Conservation (phyloP, 768 basidiomycete species). For the Coprinellus micaceus region DNA sequence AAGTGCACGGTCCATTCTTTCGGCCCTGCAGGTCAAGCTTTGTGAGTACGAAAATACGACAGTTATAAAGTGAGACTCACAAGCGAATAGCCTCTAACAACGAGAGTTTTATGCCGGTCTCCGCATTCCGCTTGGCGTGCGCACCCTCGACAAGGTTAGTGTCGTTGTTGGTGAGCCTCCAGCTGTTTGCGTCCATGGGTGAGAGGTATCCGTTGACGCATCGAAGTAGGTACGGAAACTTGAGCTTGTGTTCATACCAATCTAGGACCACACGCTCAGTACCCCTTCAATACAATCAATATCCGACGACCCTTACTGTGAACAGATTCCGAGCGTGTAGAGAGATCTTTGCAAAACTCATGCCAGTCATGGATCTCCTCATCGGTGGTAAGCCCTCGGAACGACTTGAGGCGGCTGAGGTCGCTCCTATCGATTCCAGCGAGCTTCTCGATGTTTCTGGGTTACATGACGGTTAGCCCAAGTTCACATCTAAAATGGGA, state of each 20-base stretch:
- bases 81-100: constrained; percentile 13
- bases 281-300: neutral
- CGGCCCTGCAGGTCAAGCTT: too few relatives aligned
- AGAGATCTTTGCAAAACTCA: constrained; percentile 2
- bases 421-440: constrained; percentile 5
- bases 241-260: neutral
- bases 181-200: constrained; percentile 9
- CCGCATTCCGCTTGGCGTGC: constrained; percentile 14
- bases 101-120: constrained; percentile 9
- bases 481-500: neutral
- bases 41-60: too few relatives aligned
- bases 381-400: constrained; percentile 7
- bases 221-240: constrained; percentile 15
- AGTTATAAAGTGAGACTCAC: too few relatives aligned
- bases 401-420: constrained; percentile 15
- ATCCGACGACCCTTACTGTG: neutral
- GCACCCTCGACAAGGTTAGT: constrained; percentile 19
- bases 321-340: neutral
- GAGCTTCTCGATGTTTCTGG: constrained; percentile 20
- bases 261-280: neutral
- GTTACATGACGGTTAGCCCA: too few relatives aligned
- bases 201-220: constrained; percentile 18
- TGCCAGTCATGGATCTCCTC: constrained; percentile 19
- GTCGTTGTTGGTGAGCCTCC: constrained; percentile 16
- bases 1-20: neutral